phyloP scores from a whole-genome alignment of 2,329 filamentous ascomycete species.

The Alternaria sp. region DNA sequence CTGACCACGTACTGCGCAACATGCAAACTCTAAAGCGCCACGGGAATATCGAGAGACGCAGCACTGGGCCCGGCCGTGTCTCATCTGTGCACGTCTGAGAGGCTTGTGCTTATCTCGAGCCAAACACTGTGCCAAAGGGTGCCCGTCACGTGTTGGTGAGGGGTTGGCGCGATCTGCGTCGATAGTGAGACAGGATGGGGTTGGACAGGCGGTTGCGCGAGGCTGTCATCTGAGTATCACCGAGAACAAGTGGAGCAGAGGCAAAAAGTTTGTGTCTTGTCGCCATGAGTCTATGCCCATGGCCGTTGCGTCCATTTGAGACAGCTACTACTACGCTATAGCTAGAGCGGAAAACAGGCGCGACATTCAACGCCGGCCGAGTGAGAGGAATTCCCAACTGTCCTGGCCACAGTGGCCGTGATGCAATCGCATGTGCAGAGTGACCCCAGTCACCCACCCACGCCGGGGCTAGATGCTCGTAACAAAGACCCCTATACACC shows the following conservation, averaged over 20 bases:
- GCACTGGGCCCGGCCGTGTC: slow-evolving; percentile 18
- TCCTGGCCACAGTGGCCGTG: slow-evolving; percentile 14
- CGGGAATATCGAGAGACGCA: background rate
- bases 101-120: slow-evolving; percentile 11
- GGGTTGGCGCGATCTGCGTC: slow-evolving; percentile 16
- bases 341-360: slow-evolving; percentile 26
- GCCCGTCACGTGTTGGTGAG: slow-evolving; percentile 12
- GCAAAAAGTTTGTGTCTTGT: slow-evolving; percentile 9
- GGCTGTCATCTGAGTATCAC: slow-evolving; percentile 19
- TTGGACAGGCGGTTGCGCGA: slow-evolving; percentile 16
- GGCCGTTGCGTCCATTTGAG: slow-evolving; percentile 27
- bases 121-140: background rate
- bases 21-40: slow-evolving; percentile 18
- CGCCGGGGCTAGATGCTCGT: slow-evolving; percentile 21
- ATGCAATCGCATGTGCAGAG: slow-evolving; percentile 12
- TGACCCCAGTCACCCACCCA: slow-evolving; percentile 15
- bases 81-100: slow-evolving; percentile 6
- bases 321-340: slow-evolving; percentile 23
- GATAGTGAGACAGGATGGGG: slow-evolving; percentile 15
- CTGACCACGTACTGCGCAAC: slow-evolving; percentile 11
- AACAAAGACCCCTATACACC: slow-evolving; percentile 16
- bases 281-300: slow-evolving; percentile 26
- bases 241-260: background rate
- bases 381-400: slow-evolving; percentile 31
- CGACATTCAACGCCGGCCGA: slow-evolving; percentile 21